Base-by-base conservation (phyloP, 2,329 filamentous ascomycete species). In the Parafenestella ontariensis region DNA sequence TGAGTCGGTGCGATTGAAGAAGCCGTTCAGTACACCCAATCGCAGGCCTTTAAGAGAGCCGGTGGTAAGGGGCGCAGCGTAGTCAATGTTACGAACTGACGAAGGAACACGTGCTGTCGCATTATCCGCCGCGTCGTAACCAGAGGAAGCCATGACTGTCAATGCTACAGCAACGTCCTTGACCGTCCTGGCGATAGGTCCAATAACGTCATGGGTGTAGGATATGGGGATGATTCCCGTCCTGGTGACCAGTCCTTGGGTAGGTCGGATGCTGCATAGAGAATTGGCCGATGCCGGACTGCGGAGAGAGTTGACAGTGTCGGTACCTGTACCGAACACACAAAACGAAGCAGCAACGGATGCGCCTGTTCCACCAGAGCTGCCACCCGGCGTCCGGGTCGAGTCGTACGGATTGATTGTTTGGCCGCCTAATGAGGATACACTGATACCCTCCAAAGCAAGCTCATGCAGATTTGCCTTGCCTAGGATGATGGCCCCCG, bases 371-470 rank as follows among this genome's bases (percentile, higher is more conserved):
- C 87, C 87, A 10, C 86, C 86, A 26, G 84, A 87, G 40, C 83
- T 86, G 1, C 87, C 87, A 3, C 87, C 87, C 0, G 87, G 86
- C 0, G 87, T 89, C n/a, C 89, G 82, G 0, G 79, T 80, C 1
- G 77, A 70, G 68, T 90, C 87, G 60, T 91, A 90, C 0, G 87
- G 86, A 67, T 89, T 89, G 56, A 84, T 68, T 0, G 86, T 88
- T 70, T 89, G 87, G 0, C 87, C 87, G 11, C 85, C 86, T 0
- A 87, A 68, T 0, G 84, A 87, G 0, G 85, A 88, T 1, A 87
- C 85, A 1, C 81, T 83, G 34, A 88, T 76, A 0, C 87, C 87
- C 64, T 89, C 86, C 0, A 89, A 75, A 0, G 87, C 86, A 46
- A 89, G 76, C 68, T 88, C 86, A 61, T 89, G 86, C 21, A 88